A percentile compares a stretch with the other conserved stretches of the same genome.
Evolutionary conservation across 768 basidiomycete species (phyloP).

Genomic region (Clitopilus hobsonii): DNA sequence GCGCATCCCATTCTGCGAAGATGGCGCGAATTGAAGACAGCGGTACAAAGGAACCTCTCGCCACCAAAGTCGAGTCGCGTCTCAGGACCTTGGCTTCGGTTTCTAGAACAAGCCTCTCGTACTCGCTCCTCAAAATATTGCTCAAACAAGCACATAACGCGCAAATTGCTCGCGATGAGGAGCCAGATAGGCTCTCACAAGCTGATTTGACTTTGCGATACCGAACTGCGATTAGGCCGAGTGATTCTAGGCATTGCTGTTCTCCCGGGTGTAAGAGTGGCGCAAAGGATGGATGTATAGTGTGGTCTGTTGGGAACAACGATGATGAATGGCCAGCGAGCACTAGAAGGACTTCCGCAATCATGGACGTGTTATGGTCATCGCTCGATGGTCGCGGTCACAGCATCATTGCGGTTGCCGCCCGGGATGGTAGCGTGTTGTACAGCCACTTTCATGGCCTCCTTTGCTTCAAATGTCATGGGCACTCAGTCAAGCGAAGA

Average conservation of each 20-base stretch:
- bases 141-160: slow-evolving; percentile 72
- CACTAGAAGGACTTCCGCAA: slow-evolving; percentile 83
- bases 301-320: slow-evolving; percentile 61
- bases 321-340: slow-evolving; percentile 87
- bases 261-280: slow-evolving; percentile 88
- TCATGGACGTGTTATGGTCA: slow-evolving; percentile 43
- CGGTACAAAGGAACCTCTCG: slow-evolving; percentile 79
- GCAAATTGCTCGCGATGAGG: slow-evolving; percentile 72
- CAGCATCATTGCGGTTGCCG: not conserved
- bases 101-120: slow-evolving; percentile 72
- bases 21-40: slow-evolving; percentile 78
- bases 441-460: slow-evolving; percentile 8
- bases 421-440: not conserved
- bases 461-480: slow-evolving; percentile 8
- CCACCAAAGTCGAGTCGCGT: slow-evolving; percentile 73
- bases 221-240: slow-evolving; percentile 69
- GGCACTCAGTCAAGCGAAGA: slow-evolving; percentile 7
- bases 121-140: slow-evolving; percentile 73
- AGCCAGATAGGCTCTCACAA: slow-evolving; percentile 45
- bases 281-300: slow-evolving; percentile 57
- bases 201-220: slow-evolving; percentile 69
- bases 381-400: not conserved
- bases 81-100: slow-evolving; percentile 77
- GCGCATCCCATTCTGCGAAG: slow-evolving; percentile 87
- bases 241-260: slow-evolving; percentile 74